phyloP scores from a whole-genome alignment of 176 grass and related monocot species.

The Triticum monococcum region DNA sequence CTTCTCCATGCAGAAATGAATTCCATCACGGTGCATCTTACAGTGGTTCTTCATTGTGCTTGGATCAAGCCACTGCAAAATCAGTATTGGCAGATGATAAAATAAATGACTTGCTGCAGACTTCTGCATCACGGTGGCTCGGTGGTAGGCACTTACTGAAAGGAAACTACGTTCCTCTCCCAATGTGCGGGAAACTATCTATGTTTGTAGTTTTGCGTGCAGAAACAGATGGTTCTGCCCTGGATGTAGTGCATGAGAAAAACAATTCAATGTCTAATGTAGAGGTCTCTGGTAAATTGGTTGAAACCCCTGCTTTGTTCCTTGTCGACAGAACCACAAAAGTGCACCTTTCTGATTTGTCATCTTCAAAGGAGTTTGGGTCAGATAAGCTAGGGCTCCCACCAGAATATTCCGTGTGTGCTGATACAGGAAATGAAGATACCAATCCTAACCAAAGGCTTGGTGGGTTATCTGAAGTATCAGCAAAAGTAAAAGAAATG shows the following conservation, averaged over 20 bases:
- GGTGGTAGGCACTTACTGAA: constrained; percentile 68
- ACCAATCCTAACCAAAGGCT: constrained; percentile 29
- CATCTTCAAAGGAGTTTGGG: constrained; percentile 27
- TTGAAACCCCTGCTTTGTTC: constrained; percentile 14
- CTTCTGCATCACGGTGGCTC: constrained; percentile 67
- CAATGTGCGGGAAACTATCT: constrained; percentile 61
- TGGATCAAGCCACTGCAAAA: constrained; percentile 49
- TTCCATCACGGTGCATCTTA: constrained; percentile 29
- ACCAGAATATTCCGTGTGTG: neutral
- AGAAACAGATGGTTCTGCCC: constrained; percentile 41
- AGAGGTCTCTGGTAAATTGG: constrained; percentile 23
- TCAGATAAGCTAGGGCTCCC: constrained; percentile 17
- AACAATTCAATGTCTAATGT: constrained; percentile 6
- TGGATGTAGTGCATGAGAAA: constrained; percentile 29
- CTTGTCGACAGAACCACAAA: constrained; percentile 54
- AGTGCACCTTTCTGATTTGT: constrained; percentile 57
- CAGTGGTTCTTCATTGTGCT: constrained; percentile 37
- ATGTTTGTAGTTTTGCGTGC: constrained; percentile 54
- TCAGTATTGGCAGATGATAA: constrained; percentile 71
- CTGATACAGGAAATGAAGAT: constrained; percentile 25
- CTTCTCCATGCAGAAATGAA: constrained; percentile 34
- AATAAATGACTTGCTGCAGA: constrained; percentile 63
- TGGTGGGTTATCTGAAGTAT: constrained; percentile 85
- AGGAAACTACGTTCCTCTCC: constrained; percentile 65
- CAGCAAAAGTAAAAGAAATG: constrained; percentile 57